A percentile compares a stretch with the other conserved stretches of the same genome.
These are phyloP conservation scores for Trametes punicea DNA, from an alignment of 768 basidiomycete species.

Conservation along the genomic window DNA sequence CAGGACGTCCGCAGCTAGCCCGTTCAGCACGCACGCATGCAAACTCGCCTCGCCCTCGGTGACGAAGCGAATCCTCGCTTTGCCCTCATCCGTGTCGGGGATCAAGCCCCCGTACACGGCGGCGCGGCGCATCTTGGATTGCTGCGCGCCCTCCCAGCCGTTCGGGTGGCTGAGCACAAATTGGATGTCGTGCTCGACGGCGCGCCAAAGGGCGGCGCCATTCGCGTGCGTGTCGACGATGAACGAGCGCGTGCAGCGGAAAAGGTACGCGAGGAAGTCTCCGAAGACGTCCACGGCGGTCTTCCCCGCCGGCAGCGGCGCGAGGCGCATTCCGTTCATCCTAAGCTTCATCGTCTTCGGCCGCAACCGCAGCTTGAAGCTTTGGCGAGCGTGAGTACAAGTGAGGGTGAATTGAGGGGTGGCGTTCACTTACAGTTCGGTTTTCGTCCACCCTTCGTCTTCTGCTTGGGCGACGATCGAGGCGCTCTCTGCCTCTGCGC, in stretches of 20 bases:
- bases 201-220: constrained; percentile 63
- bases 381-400: constrained; percentile 25
- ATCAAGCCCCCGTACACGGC: constrained; percentile 72
- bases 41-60: constrained; percentile 84
- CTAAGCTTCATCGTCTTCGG: constrained; percentile 75
- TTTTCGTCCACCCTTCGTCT: constrained; percentile 74
- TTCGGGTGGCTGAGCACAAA: constrained; percentile 79
- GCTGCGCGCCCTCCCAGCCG: constrained; percentile 79
- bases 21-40: constrained; percentile 76
- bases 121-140: constrained; percentile 72
- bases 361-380: constrained; percentile 78
- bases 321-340: constrained; percentile 82
- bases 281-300: constrained; percentile 73
- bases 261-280: constrained; percentile 75
- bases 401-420: neutral
- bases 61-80: constrained; percentile 72
- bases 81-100: constrained; percentile 70
- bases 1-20: constrained; percentile 73
- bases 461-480: constrained; percentile 61
- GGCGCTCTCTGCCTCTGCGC: constrained; percentile 71
- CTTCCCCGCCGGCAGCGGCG: constrained; percentile 62
- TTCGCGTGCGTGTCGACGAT: constrained; percentile 84
- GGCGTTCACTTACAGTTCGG: constrained; percentile 58
- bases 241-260: constrained; percentile 68
- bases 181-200: constrained; percentile 65